Base-by-base conservation (phyloP, 2,329 filamentous ascomycete genomes). In the Colletotrichum zoysiae region DNA sequence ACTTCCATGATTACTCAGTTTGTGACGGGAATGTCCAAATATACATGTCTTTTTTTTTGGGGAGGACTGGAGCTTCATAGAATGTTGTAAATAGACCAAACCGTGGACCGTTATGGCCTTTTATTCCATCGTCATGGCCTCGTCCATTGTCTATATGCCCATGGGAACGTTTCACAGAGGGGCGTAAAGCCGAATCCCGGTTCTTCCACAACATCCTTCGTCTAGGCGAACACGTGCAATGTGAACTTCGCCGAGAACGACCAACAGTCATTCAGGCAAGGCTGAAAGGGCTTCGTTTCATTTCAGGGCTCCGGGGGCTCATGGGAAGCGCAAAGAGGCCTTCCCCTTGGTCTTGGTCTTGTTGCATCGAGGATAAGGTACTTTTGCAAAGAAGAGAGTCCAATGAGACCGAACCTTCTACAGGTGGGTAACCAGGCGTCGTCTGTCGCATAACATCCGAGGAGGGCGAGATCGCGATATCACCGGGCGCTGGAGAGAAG, bases 241-340 rank as follows among this genome's bases (percentile, higher is more conserved):
- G 4, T 3, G 18, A 16, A 38, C 9, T 11, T 38, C 18, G 9
- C 8, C 12, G 20, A 20, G 18, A 35, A 33, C 26, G 14, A 23
- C 5, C 3, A 7, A 44, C 11, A 18, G 44, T 18, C 50, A 38
- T 48, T 53, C 26, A 62, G 12, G n/a, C 53, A 35, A 88, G 82
- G 76, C 88, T 90, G 78, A 97, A 98, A 0, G 94, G 95, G 78
- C 93, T 95, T 76, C 91, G 93, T 65, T 91, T 90, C 86, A 96
- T 94, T 76, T 97, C 94, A 0, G 95, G 95, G 77, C 93, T 95
- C 62, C 95, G 87, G 1, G 95, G 95, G 77, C 93, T 95, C 83
- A 97, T 90, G 1, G 94, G 94, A 64, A 97, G 87, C 0, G 94
- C 95, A 78, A 98, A 98, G 2, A 97, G 85, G 51, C 93, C 95